A percentile compares a stretch with the other conserved stretches of the same genome.
Conservation (phyloP, 192 early-diverging fungal genomes). For the Glomus cerebriforme region DNA sequence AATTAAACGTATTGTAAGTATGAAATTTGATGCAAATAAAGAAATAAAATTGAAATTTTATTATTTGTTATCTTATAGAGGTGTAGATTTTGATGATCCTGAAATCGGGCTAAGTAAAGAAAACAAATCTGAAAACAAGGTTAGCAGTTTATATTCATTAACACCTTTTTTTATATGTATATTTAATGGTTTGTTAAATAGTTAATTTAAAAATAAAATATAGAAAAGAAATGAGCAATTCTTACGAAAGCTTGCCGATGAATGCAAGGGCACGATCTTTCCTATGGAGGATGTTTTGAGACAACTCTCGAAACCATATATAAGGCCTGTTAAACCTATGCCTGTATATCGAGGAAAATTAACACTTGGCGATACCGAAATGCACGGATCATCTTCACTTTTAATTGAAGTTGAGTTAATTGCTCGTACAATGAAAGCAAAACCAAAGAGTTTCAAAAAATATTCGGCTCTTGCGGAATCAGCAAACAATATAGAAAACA, state of each 20-base stretch:
- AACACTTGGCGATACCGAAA: slow-evolving; percentile 53
- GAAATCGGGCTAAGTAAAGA: slow-evolving; percentile 29
- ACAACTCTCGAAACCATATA: slow-evolving; percentile 45
- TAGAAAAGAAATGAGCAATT: slow-evolving; percentile 57
- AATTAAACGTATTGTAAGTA: slow-evolving; percentile 58
- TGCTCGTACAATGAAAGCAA: slow-evolving; percentile 55
- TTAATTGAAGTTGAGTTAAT: slow-evolving; percentile 60
- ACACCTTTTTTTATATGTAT: not conserved
- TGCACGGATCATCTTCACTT: slow-evolving; percentile 44
- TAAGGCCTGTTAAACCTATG: slow-evolving; percentile 58
- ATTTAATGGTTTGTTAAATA: not conserved
- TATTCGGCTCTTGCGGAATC: slow-evolving; percentile 57
- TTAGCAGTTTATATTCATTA: not conserved
- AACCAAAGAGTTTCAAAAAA: slow-evolving; percentile 64
- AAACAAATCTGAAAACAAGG: slow-evolving; percentile 34
- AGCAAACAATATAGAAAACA: slow-evolving; percentile 35
- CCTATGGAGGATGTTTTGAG: slow-evolving; percentile 55
- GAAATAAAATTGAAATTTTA: not conserved
- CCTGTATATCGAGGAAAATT: slow-evolving; percentile 56
- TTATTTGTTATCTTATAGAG: not conserved
- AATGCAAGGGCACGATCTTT: slow-evolving; percentile 36
- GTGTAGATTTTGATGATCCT: slow-evolving; percentile 32
- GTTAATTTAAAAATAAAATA: not conserved
- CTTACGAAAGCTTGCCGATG: slow-evolving; percentile 45
- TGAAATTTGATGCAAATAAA: not conserved